phyloP scores from a whole-genome alignment of 2,329 filamentous ascomycete genomes.

The Rhynchosporium agropyri region DNA sequence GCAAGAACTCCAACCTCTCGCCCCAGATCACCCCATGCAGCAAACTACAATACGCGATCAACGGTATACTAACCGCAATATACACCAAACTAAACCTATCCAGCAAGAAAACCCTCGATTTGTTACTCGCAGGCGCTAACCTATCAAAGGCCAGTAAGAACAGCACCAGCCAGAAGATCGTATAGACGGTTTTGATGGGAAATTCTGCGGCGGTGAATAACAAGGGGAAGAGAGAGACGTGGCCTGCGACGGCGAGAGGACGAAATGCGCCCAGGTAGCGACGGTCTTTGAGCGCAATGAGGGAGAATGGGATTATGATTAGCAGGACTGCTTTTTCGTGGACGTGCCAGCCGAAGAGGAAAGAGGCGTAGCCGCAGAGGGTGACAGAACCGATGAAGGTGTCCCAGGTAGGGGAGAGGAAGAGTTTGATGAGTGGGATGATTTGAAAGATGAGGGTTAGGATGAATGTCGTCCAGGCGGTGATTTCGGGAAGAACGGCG shows the following conservation, averaged over 20 bases:
- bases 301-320: conserved; percentile 91
- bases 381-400: conserved; percentile 88
- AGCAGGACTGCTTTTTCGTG: conserved; percentile 96
- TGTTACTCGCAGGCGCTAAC: conserved; percentile 79
- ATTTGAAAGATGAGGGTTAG: conserved; percentile 82
- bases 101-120: conserved; percentile 82
- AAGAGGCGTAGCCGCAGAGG: conserved; percentile 92
- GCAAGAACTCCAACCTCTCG: conserved; percentile 81
- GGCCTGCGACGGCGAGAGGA: conserved; percentile 87
- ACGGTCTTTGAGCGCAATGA: conserved; percentile 87
- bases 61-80: conserved; percentile 83
- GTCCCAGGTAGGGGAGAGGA: conserved; percentile 79
- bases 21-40: conserved; percentile 85
- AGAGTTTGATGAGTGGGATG: conserved; percentile 80
- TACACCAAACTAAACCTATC: conserved; percentile 91
- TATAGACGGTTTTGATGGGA: conserved; percentile 91
- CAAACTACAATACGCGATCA: conserved; percentile 87
- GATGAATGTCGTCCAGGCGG: conserved; percentile 76
- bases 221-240: conserved; percentile 93
- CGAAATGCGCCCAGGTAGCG: conserved; percentile 90
- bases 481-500: conserved; percentile 86
- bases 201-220: conserved; percentile 93
- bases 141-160: conserved; percentile 87
- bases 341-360: conserved; percentile 97
- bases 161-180: conserved; percentile 84